phyloP scores from a whole-genome alignment of 225 moss, liverwort and hornwort species.

The Thuidium tamariscinum region DNA sequence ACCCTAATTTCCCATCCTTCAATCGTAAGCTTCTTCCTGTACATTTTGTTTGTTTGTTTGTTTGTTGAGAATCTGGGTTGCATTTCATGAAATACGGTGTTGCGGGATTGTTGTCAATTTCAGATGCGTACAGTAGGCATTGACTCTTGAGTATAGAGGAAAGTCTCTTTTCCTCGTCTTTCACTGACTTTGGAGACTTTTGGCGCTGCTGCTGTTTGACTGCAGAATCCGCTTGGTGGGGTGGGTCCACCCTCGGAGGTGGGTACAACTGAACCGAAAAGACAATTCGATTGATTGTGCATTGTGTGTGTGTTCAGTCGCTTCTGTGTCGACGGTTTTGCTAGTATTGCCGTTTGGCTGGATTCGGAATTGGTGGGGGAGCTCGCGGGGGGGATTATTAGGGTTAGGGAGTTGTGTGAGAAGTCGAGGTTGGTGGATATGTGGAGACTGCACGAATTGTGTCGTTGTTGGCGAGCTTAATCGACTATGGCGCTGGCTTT shows the following conservation, averaged over 20 bases:
- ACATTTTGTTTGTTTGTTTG: no score
- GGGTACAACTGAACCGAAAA: not conserved
- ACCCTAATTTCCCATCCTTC: not conserved
- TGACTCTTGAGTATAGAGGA: not conserved
- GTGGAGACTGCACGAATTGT: conserved; percentile 4
- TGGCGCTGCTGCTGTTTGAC: conserved; percentile 18
- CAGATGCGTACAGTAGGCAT: not conserved
- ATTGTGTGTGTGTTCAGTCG: not conserved
- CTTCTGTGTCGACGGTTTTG: not conserved
- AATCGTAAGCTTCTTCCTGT: no score
- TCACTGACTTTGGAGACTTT: not conserved
- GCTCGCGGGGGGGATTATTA: not conserved
- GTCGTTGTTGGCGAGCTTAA: conserved; percentile 14
- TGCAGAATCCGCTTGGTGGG: not conserved
- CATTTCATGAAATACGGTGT: not conserved
- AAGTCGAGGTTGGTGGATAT: conserved; percentile 6
- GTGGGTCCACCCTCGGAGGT: not conserved
- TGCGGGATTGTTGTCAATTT: not conserved
- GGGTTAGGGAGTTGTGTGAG: not conserved
- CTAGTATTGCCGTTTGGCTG: no score
- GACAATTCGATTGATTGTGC: not conserved
- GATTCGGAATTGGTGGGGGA: not conserved
- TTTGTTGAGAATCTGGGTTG: not conserved
- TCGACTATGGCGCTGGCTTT: conserved; percentile 26
- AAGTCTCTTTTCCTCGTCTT: not conserved